Evolutionary conservation across 2,329 filamentous ascomycete genomes (phyloP).

Genomic region (Akanthomyces dipterigenus): DNA sequence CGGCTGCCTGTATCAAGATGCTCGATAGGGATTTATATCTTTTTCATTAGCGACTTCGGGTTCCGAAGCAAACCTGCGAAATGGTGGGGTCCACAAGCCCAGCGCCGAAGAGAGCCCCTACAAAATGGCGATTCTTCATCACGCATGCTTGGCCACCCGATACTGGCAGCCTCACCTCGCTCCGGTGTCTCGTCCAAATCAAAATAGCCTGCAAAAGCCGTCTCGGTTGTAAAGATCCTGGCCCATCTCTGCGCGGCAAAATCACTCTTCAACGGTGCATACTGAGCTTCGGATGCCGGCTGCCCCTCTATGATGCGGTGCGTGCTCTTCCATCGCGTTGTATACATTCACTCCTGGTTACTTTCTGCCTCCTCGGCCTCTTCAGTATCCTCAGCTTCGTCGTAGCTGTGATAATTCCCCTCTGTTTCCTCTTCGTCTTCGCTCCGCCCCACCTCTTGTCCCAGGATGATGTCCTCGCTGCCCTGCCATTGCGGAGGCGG

Average conservation of each 20-base stretch:
- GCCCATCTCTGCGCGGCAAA: neutral
- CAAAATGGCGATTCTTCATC: too few relatives aligned
- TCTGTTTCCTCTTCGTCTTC: conserved; percentile 28
- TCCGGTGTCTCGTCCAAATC: too few relatives aligned
- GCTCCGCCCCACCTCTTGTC: conserved; percentile 36
- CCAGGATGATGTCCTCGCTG: conserved; percentile 56
- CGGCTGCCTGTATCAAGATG: too few relatives aligned
- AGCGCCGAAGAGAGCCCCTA: too few relatives aligned
- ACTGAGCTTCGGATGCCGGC: neutral
- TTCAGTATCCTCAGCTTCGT: conserved; percentile 15
- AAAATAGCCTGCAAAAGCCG: too few relatives aligned
- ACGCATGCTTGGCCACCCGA: too few relatives aligned
- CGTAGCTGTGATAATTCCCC: conserved; percentile 17
- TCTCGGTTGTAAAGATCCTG: too few relatives aligned
- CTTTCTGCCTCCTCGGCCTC: conserved; percentile 12
- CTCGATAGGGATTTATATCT: too few relatives aligned
- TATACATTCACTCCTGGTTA: conserved; percentile 8
- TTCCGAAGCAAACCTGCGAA: too few relatives aligned
- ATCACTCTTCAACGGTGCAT: neutral
- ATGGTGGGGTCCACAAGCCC: too few relatives aligned
- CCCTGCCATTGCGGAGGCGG: conserved; percentile 63
- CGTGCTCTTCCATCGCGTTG: neutral
- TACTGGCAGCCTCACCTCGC: too few relatives aligned
- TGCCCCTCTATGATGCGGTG: neutral
- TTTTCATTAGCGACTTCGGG: too few relatives aligned